Base-by-base conservation (phyloP, 345 rosid species). In the Eucalyptus coolabah region DNA sequence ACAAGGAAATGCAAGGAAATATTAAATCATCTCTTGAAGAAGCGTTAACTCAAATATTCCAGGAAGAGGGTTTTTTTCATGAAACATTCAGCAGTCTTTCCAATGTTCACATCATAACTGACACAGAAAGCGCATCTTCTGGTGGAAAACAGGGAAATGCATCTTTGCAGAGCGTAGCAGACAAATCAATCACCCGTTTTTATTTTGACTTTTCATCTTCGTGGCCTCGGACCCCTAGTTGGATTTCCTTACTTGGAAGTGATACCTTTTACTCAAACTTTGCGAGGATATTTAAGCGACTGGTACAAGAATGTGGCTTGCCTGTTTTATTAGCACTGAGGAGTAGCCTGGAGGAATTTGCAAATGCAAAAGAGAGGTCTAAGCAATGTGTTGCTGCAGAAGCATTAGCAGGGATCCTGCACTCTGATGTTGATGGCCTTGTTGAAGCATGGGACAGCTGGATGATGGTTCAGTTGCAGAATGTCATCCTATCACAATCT, bases 371-470 rank as follows among this genome's bases (percentile, higher is more conserved):
- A 92, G 99, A 98, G 95, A 96, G 98, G 92, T 92, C 99, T 59
- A 98, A 97, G 93, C 99, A 98, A 92, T 98, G 99, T 89, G 99
- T 97, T 93, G 99, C 99, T 87, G 97, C 99, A 88, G 99, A 98
- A 95, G 98, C 98, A 81, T 95, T 98, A 49, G 99, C 99, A 86
- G 99, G 99, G 86, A 88, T 95, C 87, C 92, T 98, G 91, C 99
- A 98, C 91, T 95, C 98, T 91, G 99, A 98, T 94, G 93, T 98
- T 37, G 91, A 94, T 89, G 99, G 99, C 89, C 95, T 98, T 92
- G 87, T 89, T 83, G 96, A 91, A 89, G 98, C 90, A 59, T 97
- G 99, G 99, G 96, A 98, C 92, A 93, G 92, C 93, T 98, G 99
- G 99, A 94, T 98, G 94, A 95, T 91, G 96, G 91, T 86, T 89